Conservation (phyloP, 805 yeast species). For the Isabelozyma pseudorhagii region DNA sequence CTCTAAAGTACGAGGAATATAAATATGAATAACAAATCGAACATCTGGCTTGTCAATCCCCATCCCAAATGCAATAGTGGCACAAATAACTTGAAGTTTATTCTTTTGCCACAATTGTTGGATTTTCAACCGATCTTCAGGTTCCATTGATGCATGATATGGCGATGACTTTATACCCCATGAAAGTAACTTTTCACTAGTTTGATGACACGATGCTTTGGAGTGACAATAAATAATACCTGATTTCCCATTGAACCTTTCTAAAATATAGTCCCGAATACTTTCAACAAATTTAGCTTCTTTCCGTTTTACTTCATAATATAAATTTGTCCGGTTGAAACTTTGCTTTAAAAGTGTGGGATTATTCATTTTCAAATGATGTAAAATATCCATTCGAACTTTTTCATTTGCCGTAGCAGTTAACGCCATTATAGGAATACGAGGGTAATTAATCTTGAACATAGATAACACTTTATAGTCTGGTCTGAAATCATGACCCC, state of each 20-base stretch:
- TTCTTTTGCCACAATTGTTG: conserved; percentile 83
- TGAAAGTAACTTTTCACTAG: conserved; percentile 55
- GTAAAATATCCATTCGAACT: conserved; percentile 81
- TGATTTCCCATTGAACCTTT: conserved; percentile 52
- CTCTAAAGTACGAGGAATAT: conserved; percentile 86
- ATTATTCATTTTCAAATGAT: conserved; percentile 60
- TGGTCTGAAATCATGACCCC: conserved; percentile 99
- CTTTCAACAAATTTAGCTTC: conserved; percentile 53
- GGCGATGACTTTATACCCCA: conserved; percentile 67
- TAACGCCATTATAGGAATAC: conserved; percentile 88
- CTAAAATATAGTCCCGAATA: conserved; percentile 53
- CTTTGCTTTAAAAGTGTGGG: conserved; percentile 80
- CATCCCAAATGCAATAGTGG: conserved; percentile 98
- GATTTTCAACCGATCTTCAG: conserved; percentile 67
- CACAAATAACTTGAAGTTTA: conserved; percentile 76
- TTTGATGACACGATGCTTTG: conserved; percentile 80
- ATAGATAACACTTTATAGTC: conserved; percentile 81
- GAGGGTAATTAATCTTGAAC: conserved; percentile 72
- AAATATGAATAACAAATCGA: conserved; percentile 83
- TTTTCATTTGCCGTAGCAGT: conserved; percentile 96
- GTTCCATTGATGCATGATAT: conserved; percentile 94
- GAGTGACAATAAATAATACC: conserved; percentile 96
- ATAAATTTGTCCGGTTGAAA: conserved; percentile 84
- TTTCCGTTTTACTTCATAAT: conserved; percentile 74
- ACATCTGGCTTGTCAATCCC: conserved; percentile 98